Conservation (phyloP, 1,139 yeast genomes). For the Nakaseomyces kungkrabaensis region DNA sequence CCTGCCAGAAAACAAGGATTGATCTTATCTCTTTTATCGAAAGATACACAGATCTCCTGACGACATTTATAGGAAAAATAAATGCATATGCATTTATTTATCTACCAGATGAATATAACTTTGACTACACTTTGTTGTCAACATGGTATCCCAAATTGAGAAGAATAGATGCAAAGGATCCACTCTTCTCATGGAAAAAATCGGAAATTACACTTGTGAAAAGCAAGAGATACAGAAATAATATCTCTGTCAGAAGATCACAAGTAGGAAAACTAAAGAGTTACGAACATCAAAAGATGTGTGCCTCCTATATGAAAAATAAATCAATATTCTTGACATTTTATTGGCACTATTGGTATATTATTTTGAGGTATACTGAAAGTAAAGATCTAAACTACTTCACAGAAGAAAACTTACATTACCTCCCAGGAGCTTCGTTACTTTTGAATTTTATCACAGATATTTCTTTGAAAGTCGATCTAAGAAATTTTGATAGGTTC, state of each 20-base stretch:
- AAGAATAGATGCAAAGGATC: neutral
- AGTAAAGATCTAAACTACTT: slow-evolving; percentile 1
- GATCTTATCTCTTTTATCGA: slow-evolving; percentile 6
- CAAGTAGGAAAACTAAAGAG: neutral
- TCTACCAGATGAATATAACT: slow-evolving; percentile 21
- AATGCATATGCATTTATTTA: slow-evolving; percentile 26
- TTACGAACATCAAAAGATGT: slow-evolving; percentile 12
- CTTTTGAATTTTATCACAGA: slow-evolving; percentile 7
- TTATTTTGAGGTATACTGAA: slow-evolving; percentile 11
- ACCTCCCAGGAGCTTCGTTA: slow-evolving; percentile 16
- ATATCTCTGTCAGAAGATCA: neutral
- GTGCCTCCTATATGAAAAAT: slow-evolving; percentile 26
- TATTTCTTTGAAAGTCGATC: slow-evolving; percentile 1
- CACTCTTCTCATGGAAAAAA: slow-evolving; percentile 19
- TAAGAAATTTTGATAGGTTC: slow-evolving; percentile 1
- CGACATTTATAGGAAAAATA: slow-evolving; percentile 25
- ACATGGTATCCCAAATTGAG: slow-evolving; percentile 4
- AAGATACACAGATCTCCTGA: slow-evolving; percentile 19
- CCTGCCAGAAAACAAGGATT: neutral
- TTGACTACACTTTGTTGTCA: slow-evolving; percentile 15
- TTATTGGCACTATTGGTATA: slow-evolving; percentile 29
- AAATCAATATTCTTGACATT: slow-evolving; percentile 23
- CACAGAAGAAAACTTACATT: slow-evolving; percentile 3
- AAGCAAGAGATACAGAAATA: neutral
- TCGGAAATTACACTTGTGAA: slow-evolving; percentile 9